Conservation (phyloP, 805 yeast species). For the Wilhelminamyces savonicus region DNA sequence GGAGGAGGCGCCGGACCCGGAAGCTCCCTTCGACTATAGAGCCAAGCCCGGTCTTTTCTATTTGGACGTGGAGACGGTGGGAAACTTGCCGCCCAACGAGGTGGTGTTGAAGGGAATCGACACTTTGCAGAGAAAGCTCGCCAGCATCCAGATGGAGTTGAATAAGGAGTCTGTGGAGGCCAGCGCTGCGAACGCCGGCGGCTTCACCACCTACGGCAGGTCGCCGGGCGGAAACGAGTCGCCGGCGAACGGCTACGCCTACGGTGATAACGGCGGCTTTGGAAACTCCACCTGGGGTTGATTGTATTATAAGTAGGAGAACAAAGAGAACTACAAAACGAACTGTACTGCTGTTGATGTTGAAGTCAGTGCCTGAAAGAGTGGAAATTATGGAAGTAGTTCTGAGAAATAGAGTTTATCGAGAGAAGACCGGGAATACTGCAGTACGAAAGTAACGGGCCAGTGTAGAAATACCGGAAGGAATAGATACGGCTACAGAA, state of each 20-base stretch:
- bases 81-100: constrained; percentile 81
- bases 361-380: too few relatives aligned
- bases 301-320: too few relatives aligned
- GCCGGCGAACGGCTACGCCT: too few relatives aligned
- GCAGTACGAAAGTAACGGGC: too few relatives aligned
- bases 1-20: constrained; percentile 92
- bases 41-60: constrained; percentile 82
- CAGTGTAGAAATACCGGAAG: too few relatives aligned
- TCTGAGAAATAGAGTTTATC: too few relatives aligned
- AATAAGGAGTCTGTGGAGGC: constrained; percentile 38
- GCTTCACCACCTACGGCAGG: constrained; percentile 43
- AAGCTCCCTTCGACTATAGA: constrained; percentile 75
- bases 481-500: too few relatives aligned
- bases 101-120: constrained; percentile 81
- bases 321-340: too few relatives aligned
- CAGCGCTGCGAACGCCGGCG: constrained; percentile 38
- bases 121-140: constrained; percentile 84
- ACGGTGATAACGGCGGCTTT: constrained; percentile 32
- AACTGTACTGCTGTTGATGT: too few relatives aligned
- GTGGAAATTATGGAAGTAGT: too few relatives aligned
- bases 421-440: too few relatives aligned
- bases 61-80: constrained; percentile 88
- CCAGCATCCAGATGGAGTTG: constrained; percentile 73
- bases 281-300: constrained; percentile 17
- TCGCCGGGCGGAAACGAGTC: constrained; percentile 34